These are phyloP conservation scores for Yamadazyma pseudoaaseri DNA, from an alignment of 1,139 yeast genomes.

Conservation along the genomic window DNA sequence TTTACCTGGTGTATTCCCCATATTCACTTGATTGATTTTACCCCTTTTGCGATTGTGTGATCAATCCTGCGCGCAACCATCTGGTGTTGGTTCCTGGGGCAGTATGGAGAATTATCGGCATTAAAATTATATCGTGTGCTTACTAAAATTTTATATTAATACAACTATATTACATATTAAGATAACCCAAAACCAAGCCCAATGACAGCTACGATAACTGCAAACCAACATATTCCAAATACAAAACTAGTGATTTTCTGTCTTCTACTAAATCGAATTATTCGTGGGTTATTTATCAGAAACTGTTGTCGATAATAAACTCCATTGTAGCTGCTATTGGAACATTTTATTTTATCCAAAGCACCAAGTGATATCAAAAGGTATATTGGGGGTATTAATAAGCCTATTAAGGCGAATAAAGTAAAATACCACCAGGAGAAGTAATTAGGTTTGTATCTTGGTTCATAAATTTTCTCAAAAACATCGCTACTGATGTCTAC, in stretches of 20 bases:
- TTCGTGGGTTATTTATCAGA: constrained; percentile 11
- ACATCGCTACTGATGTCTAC: constrained; percentile 1
- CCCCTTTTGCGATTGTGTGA: constrained; percentile 2
- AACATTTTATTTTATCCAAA: constrained; percentile 26
- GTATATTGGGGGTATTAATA: constrained; percentile 36
- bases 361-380: constrained; percentile 32
- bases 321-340: constrained; percentile 14
- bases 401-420: constrained; percentile 27
- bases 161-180: constrained; percentile 5
- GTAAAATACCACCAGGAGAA: constrained; percentile 21
- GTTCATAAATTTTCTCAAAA: constrained; percentile 2
- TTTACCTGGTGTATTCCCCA: constrained; percentile 18
- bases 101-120: background rate
- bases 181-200: constrained; percentile 37
- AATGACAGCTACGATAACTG: constrained; percentile 37
- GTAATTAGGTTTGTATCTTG: constrained; percentile 4
- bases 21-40: constrained; percentile 3
- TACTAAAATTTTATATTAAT: background rate
- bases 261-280: constrained; percentile 22
- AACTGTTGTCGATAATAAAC: constrained; percentile 23
- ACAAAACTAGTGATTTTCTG: constrained; percentile 34
- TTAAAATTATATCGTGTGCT: background rate
- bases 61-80: background rate
- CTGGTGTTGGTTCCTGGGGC: background rate
- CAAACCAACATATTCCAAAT: constrained; percentile 35